Conservation (phyloP, 106 monocot genomes). For the Dendrobium chrysotoxum region DNA sequence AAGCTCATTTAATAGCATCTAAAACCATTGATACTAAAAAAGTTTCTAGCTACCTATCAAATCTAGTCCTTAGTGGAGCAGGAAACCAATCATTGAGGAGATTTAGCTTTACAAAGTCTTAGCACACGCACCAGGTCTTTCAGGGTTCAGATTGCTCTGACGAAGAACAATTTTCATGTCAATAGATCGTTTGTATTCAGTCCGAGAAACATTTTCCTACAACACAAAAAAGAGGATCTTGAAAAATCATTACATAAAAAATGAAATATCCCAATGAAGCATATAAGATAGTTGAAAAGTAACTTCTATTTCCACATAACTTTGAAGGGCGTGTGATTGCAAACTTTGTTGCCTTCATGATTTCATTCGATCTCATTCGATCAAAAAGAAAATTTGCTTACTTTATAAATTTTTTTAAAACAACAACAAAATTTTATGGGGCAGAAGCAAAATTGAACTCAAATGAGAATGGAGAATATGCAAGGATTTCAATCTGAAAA, state of each 20-base stretch:
- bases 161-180: slow-evolving; percentile 68
- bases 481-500: neutral
- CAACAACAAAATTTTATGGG: neutral
- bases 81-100: neutral
- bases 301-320: neutral
- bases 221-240: slow-evolving; percentile 7
- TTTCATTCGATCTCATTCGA: neutral
- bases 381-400: neutral
- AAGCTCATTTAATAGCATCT: neutral
- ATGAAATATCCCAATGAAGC: slow-evolving; percentile 3
- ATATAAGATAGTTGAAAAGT: neutral
- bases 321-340: neutral
- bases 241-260: neutral
- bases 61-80: neutral
- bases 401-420: neutral
- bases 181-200: slow-evolving; percentile 58
- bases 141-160: slow-evolving; percentile 70
- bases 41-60: neutral
- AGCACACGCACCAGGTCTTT: slow-evolving; percentile 66
- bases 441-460: neutral
- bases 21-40: neutral
- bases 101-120: neutral
- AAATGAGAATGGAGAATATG: neutral
- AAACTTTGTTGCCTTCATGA: neutral
- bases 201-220: slow-evolving; percentile 63